These are phyloP conservation scores for Hanseniaspora sp. DNA, from an alignment of 1,139 yeast genomes.

Conservation along the genomic window DNA sequence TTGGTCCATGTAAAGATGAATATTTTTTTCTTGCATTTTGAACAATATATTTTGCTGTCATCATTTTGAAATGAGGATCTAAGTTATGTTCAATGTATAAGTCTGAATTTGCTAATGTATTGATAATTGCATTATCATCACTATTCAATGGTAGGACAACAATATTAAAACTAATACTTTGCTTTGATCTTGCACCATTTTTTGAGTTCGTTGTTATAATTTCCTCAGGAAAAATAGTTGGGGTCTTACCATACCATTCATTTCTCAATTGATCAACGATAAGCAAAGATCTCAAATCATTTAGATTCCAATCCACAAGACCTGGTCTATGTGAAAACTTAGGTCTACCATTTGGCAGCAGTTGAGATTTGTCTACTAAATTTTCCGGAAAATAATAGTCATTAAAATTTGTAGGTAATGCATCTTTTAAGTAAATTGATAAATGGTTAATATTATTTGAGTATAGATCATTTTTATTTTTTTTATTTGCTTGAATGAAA, in stretches of 20 bases:
- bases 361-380: constrained; percentile 30
- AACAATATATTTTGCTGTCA: constrained; percentile 51
- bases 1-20: constrained; percentile 27
- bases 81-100: constrained; percentile 49
- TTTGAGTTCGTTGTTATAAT: constrained; percentile 18
- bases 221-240: constrained; percentile 31
- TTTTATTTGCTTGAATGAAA: constrained; percentile 13
- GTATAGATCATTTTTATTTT: not conserved
- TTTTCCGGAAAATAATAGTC: constrained; percentile 47
- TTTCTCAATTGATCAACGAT: constrained; percentile 40
- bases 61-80: constrained; percentile 40
- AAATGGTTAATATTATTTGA: not conserved
- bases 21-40: constrained; percentile 38
- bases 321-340: constrained; percentile 47
- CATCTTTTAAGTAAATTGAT: constrained; percentile 30
- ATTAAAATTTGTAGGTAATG: constrained; percentile 38
- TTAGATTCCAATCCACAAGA: constrained; percentile 48
- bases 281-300: constrained; percentile 51
- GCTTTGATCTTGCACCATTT: constrained; percentile 19
- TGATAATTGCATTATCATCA: constrained; percentile 38
- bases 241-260: constrained; percentile 45
- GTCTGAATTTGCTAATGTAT: constrained; percentile 43
- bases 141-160: constrained; percentile 42
- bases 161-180: constrained; percentile 27
- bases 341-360: constrained; percentile 46